These are phyloP conservation scores for Zygoascus bituminiphila DNA, from an alignment of 805 yeast genomes.

Conservation along the genomic window DNA sequence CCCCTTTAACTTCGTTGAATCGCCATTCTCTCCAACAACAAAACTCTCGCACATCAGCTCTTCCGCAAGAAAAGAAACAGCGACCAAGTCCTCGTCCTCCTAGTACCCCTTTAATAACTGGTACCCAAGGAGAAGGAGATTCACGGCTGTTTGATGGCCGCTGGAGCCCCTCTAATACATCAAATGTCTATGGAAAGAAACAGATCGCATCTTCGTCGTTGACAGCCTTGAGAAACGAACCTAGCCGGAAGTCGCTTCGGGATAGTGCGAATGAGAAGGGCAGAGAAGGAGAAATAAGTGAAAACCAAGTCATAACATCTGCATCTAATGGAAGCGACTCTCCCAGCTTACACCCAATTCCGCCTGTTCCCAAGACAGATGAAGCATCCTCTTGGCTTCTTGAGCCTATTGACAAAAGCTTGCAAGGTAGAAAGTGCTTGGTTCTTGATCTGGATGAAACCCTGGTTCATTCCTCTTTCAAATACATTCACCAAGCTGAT, in stretches of 20 bases:
- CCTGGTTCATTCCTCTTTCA: constrained; percentile 89
- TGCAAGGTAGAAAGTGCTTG: constrained; percentile 69
- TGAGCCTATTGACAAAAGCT: constrained; percentile 41
- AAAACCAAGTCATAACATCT: not conserved
- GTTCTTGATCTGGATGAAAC: constrained; percentile 94
- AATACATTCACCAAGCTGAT: constrained; percentile 85
- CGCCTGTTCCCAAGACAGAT: not conserved
- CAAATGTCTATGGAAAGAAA: not conserved
- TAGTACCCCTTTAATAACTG: constrained; percentile 1
- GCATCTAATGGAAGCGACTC: not conserved
- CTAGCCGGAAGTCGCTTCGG: not conserved
- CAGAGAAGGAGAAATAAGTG: not conserved
- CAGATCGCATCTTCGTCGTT: not conserved
- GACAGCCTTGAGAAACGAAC: not conserved
- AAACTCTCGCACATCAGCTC: not conserved
- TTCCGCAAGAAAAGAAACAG: not conserved
- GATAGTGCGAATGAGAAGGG: not conserved
- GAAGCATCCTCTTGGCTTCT: constrained; percentile 27
- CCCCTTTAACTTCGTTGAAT: not conserved
- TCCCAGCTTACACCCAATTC: not conserved
- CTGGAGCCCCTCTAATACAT: constrained; percentile 2
- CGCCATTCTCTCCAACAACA: not conserved
- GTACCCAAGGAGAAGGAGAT: not conserved
- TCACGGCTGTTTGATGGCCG: constrained; percentile 1
- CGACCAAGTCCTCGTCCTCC: not conserved